Evolutionary conservation across 192 early-diverging fungal species (phyloP).

Genomic region (Backusella psychrophila): DNA sequence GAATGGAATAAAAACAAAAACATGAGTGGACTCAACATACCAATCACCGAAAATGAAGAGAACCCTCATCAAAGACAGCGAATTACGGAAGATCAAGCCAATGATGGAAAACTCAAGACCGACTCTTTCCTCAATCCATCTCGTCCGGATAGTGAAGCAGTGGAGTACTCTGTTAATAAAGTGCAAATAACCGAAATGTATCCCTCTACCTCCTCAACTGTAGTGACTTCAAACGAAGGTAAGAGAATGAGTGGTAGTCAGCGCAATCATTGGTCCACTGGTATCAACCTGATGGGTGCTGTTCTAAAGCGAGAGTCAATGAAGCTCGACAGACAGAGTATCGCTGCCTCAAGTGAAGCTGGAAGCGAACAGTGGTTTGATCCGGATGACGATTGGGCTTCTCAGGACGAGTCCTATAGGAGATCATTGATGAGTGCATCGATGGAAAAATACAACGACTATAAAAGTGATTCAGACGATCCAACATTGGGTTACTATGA

Average conservation of each 20-base stretch:
- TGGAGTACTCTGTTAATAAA: not conserved
- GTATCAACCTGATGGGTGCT: conserved; percentile 1
- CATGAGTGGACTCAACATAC: not conserved
- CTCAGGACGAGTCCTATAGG: conserved; percentile 3
- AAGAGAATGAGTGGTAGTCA: conserved; percentile 14
- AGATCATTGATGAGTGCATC: not conserved
- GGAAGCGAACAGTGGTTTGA: conserved; percentile 26
- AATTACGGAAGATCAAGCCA: not conserved
- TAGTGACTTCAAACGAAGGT: not conserved
- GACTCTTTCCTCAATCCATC: not conserved
- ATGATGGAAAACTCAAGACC: not conserved
- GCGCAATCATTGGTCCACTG: conserved; percentile 18
- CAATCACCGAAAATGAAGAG: not conserved
- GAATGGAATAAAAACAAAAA: not conserved
- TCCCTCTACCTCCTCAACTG: not conserved
- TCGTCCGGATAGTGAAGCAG: not conserved
- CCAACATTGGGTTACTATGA: not conserved
- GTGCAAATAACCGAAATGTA: conserved; percentile 2
- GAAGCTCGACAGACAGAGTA: not conserved
- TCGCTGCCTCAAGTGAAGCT: conserved; percentile 13
- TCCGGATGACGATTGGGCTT: conserved; percentile 12
- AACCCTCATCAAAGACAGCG: not conserved
- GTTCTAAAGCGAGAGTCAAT: conserved; percentile 7
- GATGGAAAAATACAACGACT: not conserved
- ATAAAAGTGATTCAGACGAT: not conserved